Percentiles rank a stretch among this genome's conserved stretches.
Evolutionary conservation across 2,329 filamentous ascomycete genomes (phyloP).

Genomic region (Aureobasidium namibiae): DNA sequence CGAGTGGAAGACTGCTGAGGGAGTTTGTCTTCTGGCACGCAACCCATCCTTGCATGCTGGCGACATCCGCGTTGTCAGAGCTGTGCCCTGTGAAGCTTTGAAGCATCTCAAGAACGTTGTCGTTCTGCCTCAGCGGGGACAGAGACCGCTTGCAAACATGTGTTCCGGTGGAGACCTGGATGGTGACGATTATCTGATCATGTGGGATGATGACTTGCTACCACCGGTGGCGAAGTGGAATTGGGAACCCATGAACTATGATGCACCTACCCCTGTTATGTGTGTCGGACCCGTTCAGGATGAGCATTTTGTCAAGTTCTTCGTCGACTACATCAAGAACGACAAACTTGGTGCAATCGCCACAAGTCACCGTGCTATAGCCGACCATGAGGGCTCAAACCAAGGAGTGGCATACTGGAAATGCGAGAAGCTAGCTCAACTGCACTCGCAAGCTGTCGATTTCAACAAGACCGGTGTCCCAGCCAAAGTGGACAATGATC

Average conservation of each 20-base stretch:
- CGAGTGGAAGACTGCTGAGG: conserved; percentile 41
- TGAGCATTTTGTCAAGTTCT: conserved; percentile 72
- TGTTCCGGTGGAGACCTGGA: conserved; percentile 93
- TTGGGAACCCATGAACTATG: conserved; percentile 68
- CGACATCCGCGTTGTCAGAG: conserved; percentile 79
- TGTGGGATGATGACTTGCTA: conserved; percentile 75
- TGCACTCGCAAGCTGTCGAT: conserved; percentile 90
- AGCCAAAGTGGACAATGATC: conserved; percentile 53
- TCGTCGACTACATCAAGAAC: conserved; percentile 88
- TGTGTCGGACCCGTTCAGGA: conserved; percentile 58
- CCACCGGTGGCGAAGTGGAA: conserved; percentile 57
- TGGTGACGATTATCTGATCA: conserved; percentile 89
- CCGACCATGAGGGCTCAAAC: conserved; percentile 48
- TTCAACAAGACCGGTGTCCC: conserved; percentile 84
- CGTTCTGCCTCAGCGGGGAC: conserved; percentile 75
- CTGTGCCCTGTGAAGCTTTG: conserved; percentile 66
- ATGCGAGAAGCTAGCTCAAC: conserved; percentile 64
- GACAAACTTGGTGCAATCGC: conserved; percentile 76
- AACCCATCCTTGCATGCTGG: conserved; percentile 93
- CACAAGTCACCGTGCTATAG: conserved; percentile 67
- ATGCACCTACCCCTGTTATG: conserved; percentile 47
- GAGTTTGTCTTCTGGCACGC: conserved; percentile 74
- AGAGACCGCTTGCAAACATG: conserved; percentile 84
- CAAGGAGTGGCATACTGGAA: conserved; percentile 58
- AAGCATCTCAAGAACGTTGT: conserved; percentile 76